Conservation (phyloP, 1,139 yeast species). For the Geotrichum histeridarum region DNA sequence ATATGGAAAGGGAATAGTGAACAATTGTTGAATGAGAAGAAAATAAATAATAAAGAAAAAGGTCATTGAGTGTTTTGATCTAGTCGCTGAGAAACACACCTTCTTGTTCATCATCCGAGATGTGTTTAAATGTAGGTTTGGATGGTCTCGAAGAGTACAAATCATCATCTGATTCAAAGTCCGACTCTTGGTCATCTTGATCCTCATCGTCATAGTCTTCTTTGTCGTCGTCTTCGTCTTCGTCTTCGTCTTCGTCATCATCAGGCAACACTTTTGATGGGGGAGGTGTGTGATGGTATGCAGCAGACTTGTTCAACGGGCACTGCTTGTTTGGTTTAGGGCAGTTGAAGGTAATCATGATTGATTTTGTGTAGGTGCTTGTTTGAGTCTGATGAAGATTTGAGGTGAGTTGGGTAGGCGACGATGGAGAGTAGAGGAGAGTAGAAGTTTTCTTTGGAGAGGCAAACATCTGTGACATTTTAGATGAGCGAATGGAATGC, state of each 20-base stretch:
- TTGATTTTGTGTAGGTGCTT: not conserved
- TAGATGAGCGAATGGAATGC: not conserved
- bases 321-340: constrained; percentile 13
- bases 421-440: not conserved
- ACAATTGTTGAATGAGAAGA: no score
- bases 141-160: not conserved
- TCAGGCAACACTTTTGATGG: constrained; percentile 4
- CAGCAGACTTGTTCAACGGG: constrained; percentile 12
- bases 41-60: not conserved
- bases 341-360: constrained; percentile 13
- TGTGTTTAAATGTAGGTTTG: not conserved
- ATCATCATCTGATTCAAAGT: constrained; percentile 7
- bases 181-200: constrained; percentile 2
- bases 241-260: constrained; percentile 1
- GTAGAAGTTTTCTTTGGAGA: not conserved
- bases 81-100: constrained; percentile 15
- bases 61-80: not conserved
- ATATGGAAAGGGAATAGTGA: no score
- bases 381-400: not conserved
- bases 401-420: not conserved
- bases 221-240: constrained; percentile 14
- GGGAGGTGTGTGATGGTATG: constrained; percentile 17
- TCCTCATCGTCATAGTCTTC: constrained; percentile 12
- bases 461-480: not conserved
- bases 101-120: constrained; percentile 1